These are phyloP conservation scores for Clavariopsis aquatica DNA, from an alignment of 495 filamentous ascomycete species.

Conservation along the genomic window DNA sequence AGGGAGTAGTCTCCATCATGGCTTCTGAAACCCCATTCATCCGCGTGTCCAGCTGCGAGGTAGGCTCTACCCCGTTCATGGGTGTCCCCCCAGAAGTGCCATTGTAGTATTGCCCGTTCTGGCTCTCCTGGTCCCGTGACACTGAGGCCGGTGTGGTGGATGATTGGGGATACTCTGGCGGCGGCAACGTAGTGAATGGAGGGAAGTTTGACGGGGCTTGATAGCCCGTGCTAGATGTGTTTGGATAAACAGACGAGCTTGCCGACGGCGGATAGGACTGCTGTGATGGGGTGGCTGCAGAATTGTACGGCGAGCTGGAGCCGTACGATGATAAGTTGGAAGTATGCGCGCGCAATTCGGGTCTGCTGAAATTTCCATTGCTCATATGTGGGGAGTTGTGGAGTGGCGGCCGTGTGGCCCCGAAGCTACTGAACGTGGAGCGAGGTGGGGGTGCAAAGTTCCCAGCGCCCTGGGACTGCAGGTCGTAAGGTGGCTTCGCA, in stretches of 20 bases:
- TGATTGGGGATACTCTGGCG: constrained; percentile 25
- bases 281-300: constrained; percentile 29
- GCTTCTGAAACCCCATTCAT: constrained; percentile 48
- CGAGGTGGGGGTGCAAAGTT: constrained; percentile 33
- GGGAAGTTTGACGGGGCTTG: constrained; percentile 38
- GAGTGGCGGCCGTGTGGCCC: constrained; percentile 15
- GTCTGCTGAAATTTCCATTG: constrained; percentile 33
- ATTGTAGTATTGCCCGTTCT: constrained; percentile 28
- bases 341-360: constrained; percentile 32
- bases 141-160: neutral
- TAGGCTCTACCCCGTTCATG: constrained; percentile 33
- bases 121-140: constrained; percentile 27
- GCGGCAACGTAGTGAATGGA: constrained; percentile 35
- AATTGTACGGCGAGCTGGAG: constrained; percentile 36
- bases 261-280: constrained; percentile 30
- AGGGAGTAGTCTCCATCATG: constrained; percentile 63
- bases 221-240: constrained; percentile 18
- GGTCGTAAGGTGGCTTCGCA: constrained; percentile 28
- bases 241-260: constrained; percentile 24
- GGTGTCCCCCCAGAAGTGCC: constrained; percentile 31
- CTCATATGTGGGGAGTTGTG: constrained; percentile 32
- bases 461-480: constrained; percentile 25
- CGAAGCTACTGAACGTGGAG: constrained; percentile 26
- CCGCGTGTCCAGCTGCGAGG: constrained; percentile 27
- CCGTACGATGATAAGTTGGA: constrained; percentile 34